Percentiles rank a stretch among this genome's conserved stretches.
Conservation (phyloP, 2,329 filamentous ascomycete genomes). For the Colletotrichum noveboracense region DNA sequence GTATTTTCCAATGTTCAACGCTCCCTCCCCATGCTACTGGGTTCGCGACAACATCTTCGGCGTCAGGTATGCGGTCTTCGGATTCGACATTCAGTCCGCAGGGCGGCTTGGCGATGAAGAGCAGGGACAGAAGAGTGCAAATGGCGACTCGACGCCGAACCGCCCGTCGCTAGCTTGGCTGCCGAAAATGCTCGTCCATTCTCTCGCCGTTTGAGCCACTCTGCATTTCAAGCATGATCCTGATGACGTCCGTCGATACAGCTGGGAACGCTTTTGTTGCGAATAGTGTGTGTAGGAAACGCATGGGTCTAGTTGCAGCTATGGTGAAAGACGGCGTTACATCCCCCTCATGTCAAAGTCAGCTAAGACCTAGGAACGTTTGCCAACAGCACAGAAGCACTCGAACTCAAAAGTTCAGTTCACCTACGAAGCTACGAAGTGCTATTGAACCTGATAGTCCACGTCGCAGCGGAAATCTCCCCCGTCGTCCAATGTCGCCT, state of each 20-base stretch:
- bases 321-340: not conserved
- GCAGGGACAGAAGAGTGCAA: not conserved
- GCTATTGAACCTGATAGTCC: not conserved
- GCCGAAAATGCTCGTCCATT: not conserved
- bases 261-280: not conserved
- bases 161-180: not conserved
- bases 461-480: not conserved
- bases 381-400: not conserved
- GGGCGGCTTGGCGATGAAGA: not conserved
- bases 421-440: not conserved
- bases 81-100: not conserved
- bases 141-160: not conserved
- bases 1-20: not conserved
- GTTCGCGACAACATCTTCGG: not conserved
- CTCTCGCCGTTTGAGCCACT: not conserved
- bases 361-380: not conserved
- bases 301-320: not conserved
- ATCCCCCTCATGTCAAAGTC: not conserved
- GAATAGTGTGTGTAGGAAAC: not conserved
- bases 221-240: not conserved
- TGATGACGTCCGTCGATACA: not conserved
- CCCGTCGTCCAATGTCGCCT: not conserved
- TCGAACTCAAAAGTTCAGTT: not conserved
- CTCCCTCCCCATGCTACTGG: not conserved
- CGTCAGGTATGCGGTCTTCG: not conserved